Evolutionary conservation across 2,329 filamentous ascomycete species (phyloP).

Genomic region (Hypomyces rosellus): DNA sequence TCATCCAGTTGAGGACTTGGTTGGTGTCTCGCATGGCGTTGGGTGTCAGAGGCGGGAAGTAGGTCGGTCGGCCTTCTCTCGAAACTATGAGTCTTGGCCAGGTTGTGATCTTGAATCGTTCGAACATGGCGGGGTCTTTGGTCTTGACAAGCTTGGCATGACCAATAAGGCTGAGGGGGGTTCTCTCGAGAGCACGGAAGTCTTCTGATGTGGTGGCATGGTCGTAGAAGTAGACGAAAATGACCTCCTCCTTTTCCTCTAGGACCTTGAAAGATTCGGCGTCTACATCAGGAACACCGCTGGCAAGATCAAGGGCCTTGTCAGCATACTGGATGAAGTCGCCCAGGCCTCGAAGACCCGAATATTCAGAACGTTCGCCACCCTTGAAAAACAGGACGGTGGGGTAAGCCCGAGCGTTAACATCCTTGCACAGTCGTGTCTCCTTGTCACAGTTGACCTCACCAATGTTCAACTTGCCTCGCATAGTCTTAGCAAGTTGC

Average conservation of each 20-base stretch:
- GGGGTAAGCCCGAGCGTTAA: slow-evolving; percentile 71
- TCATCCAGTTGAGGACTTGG: slow-evolving; percentile 83
- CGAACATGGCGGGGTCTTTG: slow-evolving; percentile 64
- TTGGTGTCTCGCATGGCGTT: slow-evolving; percentile 86
- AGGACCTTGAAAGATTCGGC: slow-evolving; percentile 69
- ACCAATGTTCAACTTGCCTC: slow-evolving; percentile 81
- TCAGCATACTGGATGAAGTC: slow-evolving; percentile 84
- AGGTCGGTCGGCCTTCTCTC: slow-evolving; percentile 80
- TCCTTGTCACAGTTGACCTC: slow-evolving; percentile 94
- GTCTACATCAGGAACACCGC: slow-evolving; percentile 75
- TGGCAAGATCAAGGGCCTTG: slow-evolving; percentile 71
- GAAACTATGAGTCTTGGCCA: slow-evolving; percentile 92
- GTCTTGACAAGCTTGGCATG: slow-evolving; percentile 92
- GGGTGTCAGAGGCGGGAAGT: slow-evolving; percentile 82
- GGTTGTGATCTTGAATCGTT: slow-evolving; percentile 90
- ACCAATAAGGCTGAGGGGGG: slow-evolving; percentile 83
- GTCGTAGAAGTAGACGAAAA: slow-evolving; percentile 97
- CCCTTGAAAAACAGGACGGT: slow-evolving; percentile 91
- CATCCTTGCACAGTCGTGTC: slow-evolving; percentile 85
- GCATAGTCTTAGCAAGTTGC: slow-evolving; percentile 85
- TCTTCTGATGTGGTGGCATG: slow-evolving; percentile 90
- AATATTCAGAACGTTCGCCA: slow-evolving; percentile 86
- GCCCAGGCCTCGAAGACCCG: slow-evolving; percentile 82
- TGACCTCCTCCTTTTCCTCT: slow-evolving; percentile 89
- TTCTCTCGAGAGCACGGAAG: slow-evolving; percentile 77